These are phyloP conservation scores for Trametes maxima DNA, from an alignment of 768 basidiomycete genomes.

Conservation along the genomic window DNA sequence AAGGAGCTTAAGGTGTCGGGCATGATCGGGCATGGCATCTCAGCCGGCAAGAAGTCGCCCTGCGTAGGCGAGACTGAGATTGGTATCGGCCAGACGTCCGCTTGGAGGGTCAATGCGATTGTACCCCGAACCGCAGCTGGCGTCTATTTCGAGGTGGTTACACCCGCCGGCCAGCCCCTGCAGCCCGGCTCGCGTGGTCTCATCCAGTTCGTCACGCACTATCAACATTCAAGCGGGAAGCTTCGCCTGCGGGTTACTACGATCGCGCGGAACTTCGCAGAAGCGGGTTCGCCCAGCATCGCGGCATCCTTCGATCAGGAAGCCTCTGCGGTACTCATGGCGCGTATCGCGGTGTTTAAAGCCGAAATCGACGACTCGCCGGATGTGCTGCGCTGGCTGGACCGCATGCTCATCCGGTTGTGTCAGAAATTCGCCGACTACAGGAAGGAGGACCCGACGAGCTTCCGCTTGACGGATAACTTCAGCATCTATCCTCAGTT, in stretches of 20 bases:
- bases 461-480: conserved; percentile 91
- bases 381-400: conserved; percentile 95
- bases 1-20: conserved; percentile 99
- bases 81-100: conserved; percentile 97
- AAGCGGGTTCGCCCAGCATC: conserved; percentile 93
- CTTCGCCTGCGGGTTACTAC: conserved; percentile 96
- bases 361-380: conserved; percentile 98
- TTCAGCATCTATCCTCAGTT: conserved; percentile 99
- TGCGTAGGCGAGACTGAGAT: conserved; percentile 99
- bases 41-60: conserved; percentile 92
- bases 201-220: conserved; percentile 98
- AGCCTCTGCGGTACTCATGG: conserved; percentile 96
- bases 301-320: conserved; percentile 97
- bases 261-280: conserved; percentile 95
- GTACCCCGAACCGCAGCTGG: conserved; percentile 85
- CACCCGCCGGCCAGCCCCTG: conserved; percentile 91
- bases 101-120: conserved; percentile 95
- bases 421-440: conserved; percentile 99
- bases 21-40: conserved; percentile 96
- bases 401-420: conserved; percentile 96
- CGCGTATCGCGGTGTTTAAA: conserved; percentile 98
- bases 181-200: conserved; percentile 89
- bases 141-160: conserved; percentile 98
- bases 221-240: conserved; percentile 96
- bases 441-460: conserved; percentile 93